phyloP scores from a whole-genome alignment of 306 rosid genomes.

The Prunus mongolica region DNA sequence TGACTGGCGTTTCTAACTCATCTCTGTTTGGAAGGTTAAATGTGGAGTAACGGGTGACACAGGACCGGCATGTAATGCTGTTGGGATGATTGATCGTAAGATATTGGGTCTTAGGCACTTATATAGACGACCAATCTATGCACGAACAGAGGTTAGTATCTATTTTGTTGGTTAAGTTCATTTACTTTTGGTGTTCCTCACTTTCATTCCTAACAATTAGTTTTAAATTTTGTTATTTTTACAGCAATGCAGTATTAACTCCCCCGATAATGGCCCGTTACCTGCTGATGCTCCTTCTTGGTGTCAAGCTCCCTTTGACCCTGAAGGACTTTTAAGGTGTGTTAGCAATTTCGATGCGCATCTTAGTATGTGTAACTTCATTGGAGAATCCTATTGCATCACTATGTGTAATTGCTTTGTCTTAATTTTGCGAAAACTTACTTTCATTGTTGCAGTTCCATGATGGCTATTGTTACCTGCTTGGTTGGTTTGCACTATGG shows the following conservation, averaged over 20 bases:
- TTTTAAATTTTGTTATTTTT: not conserved
- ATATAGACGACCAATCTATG: conserved; percentile 64
- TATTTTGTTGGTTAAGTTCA: not conserved
- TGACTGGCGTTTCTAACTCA: not conserved
- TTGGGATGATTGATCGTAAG: conserved; percentile 84
- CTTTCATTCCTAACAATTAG: not conserved
- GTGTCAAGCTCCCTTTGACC: conserved; percentile 99
- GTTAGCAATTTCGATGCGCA: not conserved
- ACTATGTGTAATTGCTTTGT: not conserved
- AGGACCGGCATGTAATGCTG: conserved; percentile 85
- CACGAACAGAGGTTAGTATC: conserved; percentile 55
- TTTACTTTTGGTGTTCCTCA: not conserved
- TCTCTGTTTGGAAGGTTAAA: conserved; percentile 53
- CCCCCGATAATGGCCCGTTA: conserved; percentile 80
- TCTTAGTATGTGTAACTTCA: not conserved
- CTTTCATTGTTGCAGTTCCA: conserved; percentile 45
- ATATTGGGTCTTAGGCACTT: conserved; percentile 70
- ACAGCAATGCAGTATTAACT: conserved; percentile 85
- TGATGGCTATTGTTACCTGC: conserved; percentile 94
- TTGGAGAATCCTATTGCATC: not conserved
- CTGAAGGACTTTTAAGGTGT: conserved; percentile 92
- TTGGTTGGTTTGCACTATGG: conserved; percentile 90
- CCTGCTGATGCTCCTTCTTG: conserved; percentile 91
- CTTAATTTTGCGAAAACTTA: not conserved
- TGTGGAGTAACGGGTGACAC: conserved; percentile 79